Evolutionary conservation across 169 alveolate genomes (phyloP).

Genomic region (Sarcocystis neurona): DNA sequence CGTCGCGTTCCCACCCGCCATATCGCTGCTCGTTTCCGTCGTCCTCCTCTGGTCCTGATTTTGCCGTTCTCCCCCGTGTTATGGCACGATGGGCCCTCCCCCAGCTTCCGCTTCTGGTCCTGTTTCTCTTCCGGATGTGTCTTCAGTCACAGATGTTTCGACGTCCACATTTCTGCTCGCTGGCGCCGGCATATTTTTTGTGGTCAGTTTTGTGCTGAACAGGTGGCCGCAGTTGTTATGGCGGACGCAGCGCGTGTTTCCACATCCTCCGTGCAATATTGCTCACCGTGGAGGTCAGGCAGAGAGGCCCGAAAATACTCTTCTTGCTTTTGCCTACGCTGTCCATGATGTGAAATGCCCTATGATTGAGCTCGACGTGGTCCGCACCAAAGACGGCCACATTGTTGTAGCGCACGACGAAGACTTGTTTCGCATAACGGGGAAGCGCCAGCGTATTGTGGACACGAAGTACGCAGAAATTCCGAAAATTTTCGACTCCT

Average conservation of each 20-base stretch:
- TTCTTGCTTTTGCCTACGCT: constrained; percentile 65
- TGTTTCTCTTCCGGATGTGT: too few relatives aligned
- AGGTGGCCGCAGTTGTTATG: constrained; percentile 2
- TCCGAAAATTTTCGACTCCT: constrained; percentile 2
- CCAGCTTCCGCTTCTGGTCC: too few relatives aligned
- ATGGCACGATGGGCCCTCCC: too few relatives aligned
- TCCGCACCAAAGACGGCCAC: constrained; percentile 65
- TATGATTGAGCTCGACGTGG: constrained; percentile 72
- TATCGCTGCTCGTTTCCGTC: too few relatives aligned
- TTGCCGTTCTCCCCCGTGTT: too few relatives aligned
- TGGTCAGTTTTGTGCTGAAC: constrained; percentile 1
- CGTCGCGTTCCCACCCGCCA: too few relatives aligned
- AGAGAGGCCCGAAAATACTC: constrained; percentile 69
- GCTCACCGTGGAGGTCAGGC: constrained; percentile 72
- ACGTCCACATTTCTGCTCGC: too few relatives aligned
- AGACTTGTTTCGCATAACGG: constrained; percentile 44
- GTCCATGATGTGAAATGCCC: constrained; percentile 59
- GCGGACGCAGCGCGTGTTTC: background rate
- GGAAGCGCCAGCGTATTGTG: constrained; percentile 10
- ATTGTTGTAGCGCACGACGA: constrained; percentile 69
- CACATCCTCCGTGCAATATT: constrained; percentile 22
- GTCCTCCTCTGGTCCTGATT: too few relatives aligned
- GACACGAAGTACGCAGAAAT: constrained; percentile 26
- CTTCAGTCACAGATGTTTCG: too few relatives aligned
- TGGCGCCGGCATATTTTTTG: too few relatives aligned